phyloP scores from a whole-genome alignment of 1,284 basidiomycete species.

The Rhodotorula sp. region DNA sequence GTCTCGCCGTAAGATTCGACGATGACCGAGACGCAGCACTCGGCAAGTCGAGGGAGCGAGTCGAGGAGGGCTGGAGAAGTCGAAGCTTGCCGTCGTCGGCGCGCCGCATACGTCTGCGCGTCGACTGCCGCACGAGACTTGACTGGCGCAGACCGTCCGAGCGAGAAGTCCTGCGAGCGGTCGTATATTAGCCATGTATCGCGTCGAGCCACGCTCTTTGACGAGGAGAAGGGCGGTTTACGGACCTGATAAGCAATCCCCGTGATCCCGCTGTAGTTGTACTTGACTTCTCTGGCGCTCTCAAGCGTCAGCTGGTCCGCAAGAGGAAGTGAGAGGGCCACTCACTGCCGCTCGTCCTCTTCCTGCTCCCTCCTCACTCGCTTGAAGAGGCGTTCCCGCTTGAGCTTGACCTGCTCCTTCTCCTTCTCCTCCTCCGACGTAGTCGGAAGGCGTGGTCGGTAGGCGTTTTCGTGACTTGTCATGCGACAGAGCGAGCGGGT shows the following conservation, averaged over 20 bases:
- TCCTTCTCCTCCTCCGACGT: not conserved
- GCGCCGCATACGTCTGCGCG: constrained; percentile 3
- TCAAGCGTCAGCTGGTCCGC: not conserved
- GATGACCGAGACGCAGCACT: constrained; percentile 15
- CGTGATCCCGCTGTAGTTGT: constrained; percentile 1
- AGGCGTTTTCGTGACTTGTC: not conserved
- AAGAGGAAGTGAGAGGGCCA: too few species aligned
- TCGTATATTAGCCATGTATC: not conserved
- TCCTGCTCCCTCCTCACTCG: not conserved
- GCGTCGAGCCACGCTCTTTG: constrained; percentile 6
- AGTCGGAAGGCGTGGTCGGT: constrained; percentile 7
- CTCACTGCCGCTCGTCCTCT: not conserved
- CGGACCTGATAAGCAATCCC: constrained; percentile 19
- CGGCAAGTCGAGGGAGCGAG: constrained; percentile 9
- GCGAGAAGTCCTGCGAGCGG: constrained; percentile 17
- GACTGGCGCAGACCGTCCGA: constrained; percentile 6
- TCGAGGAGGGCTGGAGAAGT: not conserved
- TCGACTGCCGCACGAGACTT: constrained; percentile 17
- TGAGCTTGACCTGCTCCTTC: not conserved
- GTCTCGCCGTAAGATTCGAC: constrained; percentile 15
- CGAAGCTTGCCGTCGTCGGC: not conserved
- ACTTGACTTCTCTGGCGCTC: not conserved
- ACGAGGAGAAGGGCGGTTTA: not conserved
- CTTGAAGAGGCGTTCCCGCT: not conserved
- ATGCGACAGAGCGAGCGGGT: too few species aligned